A percentile compares a stretch with the other conserved stretches of the same genome.
Evolutionary conservation across 257 asterid species (phyloP).

Genomic region (Rauvolfia tetraphylla): DNA sequence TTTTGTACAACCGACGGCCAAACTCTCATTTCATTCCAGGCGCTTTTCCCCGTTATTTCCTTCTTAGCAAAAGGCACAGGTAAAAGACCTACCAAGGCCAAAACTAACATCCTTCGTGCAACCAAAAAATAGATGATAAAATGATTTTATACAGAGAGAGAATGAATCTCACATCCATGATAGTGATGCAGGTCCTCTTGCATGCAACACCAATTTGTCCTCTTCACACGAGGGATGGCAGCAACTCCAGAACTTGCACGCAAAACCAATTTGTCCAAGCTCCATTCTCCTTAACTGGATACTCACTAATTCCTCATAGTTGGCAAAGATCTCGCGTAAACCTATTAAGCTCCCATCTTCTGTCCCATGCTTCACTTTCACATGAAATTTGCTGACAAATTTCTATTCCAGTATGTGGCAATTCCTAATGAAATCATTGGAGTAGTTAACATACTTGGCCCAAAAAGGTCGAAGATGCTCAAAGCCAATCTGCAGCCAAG

Average conservation of each 20-base stretch:
- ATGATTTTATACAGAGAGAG: constrained; percentile 61
- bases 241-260: constrained; percentile 25
- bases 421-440: constrained; percentile 75
- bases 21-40: constrained; percentile 17
- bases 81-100: constrained; percentile 33
- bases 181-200: constrained; percentile 34
- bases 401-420: constrained; percentile 93
- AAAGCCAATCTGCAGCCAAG: constrained; percentile 97
- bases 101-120: constrained; percentile 47
- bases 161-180: constrained; percentile 51
- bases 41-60: constrained; percentile 34
- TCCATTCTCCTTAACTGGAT: constrained; percentile 32
- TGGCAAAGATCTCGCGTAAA: constrained; percentile 27
- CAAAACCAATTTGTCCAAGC: constrained; percentile 28
- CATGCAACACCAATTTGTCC: too few species aligned
- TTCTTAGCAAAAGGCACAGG: constrained; percentile 32
- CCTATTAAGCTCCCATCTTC: constrained; percentile 21
- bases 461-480: constrained; percentile 98
- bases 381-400: constrained; percentile 13
- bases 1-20: constrained; percentile 27
- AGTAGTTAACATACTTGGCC: constrained; percentile 90
- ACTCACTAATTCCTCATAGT: constrained; percentile 34
- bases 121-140: constrained; percentile 43
- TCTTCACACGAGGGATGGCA: constrained; percentile 31
- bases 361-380: constrained; percentile 23